phyloP scores from a whole-genome alignment of 768 basidiomycete genomes.

The Steccherinum ochraceum region DNA sequence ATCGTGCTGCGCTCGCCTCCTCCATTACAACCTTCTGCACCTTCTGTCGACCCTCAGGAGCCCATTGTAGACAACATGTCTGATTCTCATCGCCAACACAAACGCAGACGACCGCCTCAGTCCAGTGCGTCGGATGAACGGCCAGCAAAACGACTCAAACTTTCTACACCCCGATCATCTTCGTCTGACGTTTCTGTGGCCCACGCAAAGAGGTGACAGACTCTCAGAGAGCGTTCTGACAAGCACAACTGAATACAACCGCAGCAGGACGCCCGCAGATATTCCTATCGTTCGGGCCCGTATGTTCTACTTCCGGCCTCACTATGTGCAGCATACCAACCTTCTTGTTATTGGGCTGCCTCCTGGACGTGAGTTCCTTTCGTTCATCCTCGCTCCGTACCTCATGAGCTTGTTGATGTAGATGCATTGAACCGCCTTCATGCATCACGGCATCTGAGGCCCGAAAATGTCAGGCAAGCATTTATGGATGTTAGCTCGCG shows the following conservation, averaged over 20 bases:
- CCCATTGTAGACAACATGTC: no score
- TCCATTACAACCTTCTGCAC: no score
- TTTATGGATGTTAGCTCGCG: constrained; percentile 34
- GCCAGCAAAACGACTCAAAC: constrained; percentile 4
- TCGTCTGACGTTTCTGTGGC: background rate
- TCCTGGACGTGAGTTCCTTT: constrained; percentile 45
- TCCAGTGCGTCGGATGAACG: background rate
- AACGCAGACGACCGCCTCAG: no score
- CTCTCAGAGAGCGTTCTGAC: background rate
- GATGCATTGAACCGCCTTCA: constrained; percentile 62
- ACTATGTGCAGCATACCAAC: constrained; percentile 40
- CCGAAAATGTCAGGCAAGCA: constrained; percentile 18
- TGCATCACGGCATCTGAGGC: constrained; percentile 34
- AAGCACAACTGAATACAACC: background rate
- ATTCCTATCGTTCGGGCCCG: constrained; percentile 47
- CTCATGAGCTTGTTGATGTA: constrained; percentile 21
- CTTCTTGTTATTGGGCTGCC: constrained; percentile 61
- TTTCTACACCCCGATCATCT: constrained; percentile 2
- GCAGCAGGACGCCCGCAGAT: constrained; percentile 42
- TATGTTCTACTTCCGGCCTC: constrained; percentile 65
- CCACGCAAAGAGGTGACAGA: no score
- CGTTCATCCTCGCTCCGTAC: background rate
- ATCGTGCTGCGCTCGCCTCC: constrained; percentile 40
- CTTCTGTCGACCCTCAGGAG: no score
- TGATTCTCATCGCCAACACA: no score